Evolutionary conservation across 2,329 filamentous ascomycete species (phyloP).

Genomic region (Hymenoscyphus repandus): DNA sequence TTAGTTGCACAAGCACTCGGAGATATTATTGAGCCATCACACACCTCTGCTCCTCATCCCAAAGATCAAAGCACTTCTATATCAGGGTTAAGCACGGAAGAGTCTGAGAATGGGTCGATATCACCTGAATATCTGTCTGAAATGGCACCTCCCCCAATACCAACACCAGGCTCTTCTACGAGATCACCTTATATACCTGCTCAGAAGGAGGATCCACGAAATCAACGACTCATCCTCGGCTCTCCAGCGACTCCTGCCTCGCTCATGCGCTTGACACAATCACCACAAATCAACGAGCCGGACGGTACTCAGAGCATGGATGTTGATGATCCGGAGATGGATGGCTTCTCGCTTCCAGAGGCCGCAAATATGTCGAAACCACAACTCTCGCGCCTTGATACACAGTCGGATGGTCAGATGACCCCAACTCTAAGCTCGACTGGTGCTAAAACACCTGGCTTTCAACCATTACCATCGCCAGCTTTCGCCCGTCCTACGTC

Average conservation of each 20-base stretch:
- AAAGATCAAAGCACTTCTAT: conserved; percentile 32
- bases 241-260: conserved; percentile 82
- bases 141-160: conserved; percentile 64
- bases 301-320: conserved; percentile 42
- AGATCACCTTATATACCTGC: conserved; percentile 64
- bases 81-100: conserved; percentile 38
- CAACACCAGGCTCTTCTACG: conserved; percentile 56
- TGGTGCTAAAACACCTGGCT: conserved; percentile 32
- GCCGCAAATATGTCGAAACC: conserved; percentile 51
- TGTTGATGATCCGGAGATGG: conserved; percentile 49
- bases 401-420: conserved; percentile 43
- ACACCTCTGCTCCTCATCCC: conserved; percentile 32
- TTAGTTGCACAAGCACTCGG: conserved; percentile 38
- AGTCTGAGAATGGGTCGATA: conserved; percentile 59
- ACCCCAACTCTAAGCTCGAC: conserved; percentile 48
- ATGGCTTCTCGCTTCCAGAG: conserved; percentile 69
- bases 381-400: conserved; percentile 45
- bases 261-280: conserved; percentile 65
- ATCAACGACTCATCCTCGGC: conserved; percentile 25
- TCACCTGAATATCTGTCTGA: conserved; percentile 59
- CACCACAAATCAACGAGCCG: conserved; percentile 29
- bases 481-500: conserved; percentile 20
- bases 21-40: conserved; percentile 32
- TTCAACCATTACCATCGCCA: conserved; percentile 42
- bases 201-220: conserved; percentile 40